These are phyloP conservation scores for Setaria italica DNA, from an alignment of 202 grass and related monocot species.

Conservation along the genomic window DNA sequence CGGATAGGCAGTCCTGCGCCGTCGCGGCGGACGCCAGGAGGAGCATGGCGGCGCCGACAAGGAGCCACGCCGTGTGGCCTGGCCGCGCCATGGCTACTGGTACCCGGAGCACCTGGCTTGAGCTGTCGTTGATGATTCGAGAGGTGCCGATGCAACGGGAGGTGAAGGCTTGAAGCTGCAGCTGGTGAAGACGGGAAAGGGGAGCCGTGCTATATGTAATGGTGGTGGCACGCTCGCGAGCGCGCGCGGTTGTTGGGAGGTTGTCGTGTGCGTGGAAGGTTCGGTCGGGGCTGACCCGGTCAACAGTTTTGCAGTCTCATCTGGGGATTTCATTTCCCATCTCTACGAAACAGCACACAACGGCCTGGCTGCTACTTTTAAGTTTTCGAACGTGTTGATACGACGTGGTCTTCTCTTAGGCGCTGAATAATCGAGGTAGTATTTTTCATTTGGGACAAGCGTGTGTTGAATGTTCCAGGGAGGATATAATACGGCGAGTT, in stretches of 20 bases:
- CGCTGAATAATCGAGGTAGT: constrained; percentile 38
- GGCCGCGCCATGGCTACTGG: constrained; percentile 30
- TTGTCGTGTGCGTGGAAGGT: constrained; percentile 43
- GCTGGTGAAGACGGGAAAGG: not conserved
- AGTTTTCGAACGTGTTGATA: not conserved
- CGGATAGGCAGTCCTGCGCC: constrained; percentile 58
- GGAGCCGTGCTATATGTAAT: constrained; percentile 27
- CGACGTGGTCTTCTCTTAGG: not conserved
- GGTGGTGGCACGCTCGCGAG: not conserved
- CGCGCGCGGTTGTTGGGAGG: constrained; percentile 47
- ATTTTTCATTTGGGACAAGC: constrained; percentile 20
- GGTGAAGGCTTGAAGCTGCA: not conserved
- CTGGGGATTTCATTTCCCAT: not conserved
- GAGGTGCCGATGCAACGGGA: not conserved
- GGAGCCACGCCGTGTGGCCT: constrained; percentile 35
- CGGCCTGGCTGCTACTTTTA: not conserved
- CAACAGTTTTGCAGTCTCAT: not conserved
- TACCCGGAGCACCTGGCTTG: not conserved
- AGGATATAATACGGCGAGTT: not conserved
- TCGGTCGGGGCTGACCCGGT: constrained; percentile 23
- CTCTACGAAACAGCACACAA: not conserved
- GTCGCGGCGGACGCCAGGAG: constrained; percentile 41
- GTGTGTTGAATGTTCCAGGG: not conserved
- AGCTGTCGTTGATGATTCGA: not conserved
- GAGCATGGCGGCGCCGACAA: constrained; percentile 7